Percentiles rank a stretch among this genome's conserved stretches.
Conservation (phyloP, 352 stramenopile species). For the Pythium insidiosum region DNA sequence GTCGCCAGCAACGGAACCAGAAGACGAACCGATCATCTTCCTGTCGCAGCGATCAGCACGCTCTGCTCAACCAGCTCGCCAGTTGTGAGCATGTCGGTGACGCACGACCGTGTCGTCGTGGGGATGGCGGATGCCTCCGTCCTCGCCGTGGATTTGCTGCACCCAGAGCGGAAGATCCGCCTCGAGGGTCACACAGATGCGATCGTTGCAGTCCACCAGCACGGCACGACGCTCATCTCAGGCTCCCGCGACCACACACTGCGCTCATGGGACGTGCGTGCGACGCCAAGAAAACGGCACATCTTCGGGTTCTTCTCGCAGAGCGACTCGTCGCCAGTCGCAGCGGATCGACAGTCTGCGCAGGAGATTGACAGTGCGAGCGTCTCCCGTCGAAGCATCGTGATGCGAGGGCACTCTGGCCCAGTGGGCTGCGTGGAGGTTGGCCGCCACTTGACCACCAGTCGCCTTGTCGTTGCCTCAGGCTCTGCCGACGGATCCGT, state of each 20-base stretch:
- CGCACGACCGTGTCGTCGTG: constrained; percentile 40
- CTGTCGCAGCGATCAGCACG: background rate
- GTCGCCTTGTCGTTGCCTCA: constrained; percentile 50
- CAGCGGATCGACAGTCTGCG: background rate
- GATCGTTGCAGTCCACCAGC: constrained; percentile 46
- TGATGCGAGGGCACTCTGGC: constrained; percentile 55
- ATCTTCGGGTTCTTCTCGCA: constrained; percentile 61
- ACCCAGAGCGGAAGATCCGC: constrained; percentile 3
- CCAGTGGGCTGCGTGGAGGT: constrained; percentile 67
- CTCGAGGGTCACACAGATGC: constrained; percentile 56
- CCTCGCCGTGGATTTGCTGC: constrained; percentile 28
- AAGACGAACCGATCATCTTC: too few species aligned
- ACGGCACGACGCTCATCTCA: constrained; percentile 55
- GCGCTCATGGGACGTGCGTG: constrained; percentile 59
- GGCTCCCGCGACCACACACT: constrained; percentile 65
- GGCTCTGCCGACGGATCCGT: constrained; percentile 63
- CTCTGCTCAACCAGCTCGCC: constrained; percentile 14
- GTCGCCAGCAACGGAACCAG: too few species aligned
- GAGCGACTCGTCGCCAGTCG: constrained; percentile 5
- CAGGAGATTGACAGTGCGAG: constrained; percentile 36
- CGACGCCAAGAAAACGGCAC: constrained; percentile 42
- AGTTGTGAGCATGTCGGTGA: constrained; percentile 46
- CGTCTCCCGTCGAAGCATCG: constrained; percentile 54
- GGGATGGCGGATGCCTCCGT: constrained; percentile 32
- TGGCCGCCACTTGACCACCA: constrained; percentile 49